Evolutionary conservation across 495 filamentous ascomycete genomes (phyloP), one percentile per base, ranked within the genome.

Genomic region (Penicillium steckii): DNA sequence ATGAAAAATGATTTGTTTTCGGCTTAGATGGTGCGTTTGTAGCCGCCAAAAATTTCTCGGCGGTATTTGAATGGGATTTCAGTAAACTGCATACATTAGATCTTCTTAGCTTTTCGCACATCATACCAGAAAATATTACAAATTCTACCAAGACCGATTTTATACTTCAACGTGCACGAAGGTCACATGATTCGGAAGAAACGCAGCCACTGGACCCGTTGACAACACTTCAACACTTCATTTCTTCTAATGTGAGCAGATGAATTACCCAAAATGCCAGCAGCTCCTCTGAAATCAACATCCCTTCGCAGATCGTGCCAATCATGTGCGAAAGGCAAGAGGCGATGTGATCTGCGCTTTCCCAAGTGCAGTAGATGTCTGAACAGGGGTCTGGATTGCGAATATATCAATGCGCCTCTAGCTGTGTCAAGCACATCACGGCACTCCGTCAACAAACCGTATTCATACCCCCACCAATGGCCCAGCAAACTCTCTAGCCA

Each of bases 341-440:
- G 77, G 1, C 69, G 71, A 41, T 80, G 77, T 46, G 77, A 77
- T 42, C 67, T 66, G 48, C 55, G 54, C 8, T 57, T 44, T n/a
- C 75, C 74, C 5, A 55, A 56, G 17, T 79, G 75, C 52, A 58
- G 44, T 44, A 54, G 75, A 23, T 79, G 74, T 48, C 15, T 62
- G 13, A 63, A 63, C 8, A 66, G 57, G 50, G 66, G 62, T 0
- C 49, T 68, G 24, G 47, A 55, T 35, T 77, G 75, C 55, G 50
- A 60, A 41, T 79, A 79, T 42, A 38, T 48, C 38, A 71, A 68
- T 51, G 56, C 46, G 24, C 69, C 65, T 15, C 40, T 64, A 26
- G 55, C 52, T 35, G 52, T 40, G 29, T 56, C 4, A 44, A 24
- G 21, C 12, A 41, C 33, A 35, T 19, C 18, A 15, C 23, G 13